Conservation (phyloP, 108 stramenopile genomes). For the Skeletonema potamos region DNA sequence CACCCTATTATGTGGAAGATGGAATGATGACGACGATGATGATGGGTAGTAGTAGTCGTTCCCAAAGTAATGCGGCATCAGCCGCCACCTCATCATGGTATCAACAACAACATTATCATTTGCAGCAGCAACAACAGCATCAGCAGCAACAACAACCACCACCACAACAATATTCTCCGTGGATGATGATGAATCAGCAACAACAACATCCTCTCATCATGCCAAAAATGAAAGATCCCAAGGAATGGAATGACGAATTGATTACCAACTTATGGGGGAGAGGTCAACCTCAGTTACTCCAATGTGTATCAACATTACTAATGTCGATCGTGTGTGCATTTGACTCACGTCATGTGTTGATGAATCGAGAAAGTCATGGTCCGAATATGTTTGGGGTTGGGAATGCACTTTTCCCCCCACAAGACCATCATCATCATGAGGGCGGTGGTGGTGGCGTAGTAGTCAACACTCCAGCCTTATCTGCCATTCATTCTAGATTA, state of each 20-base stretch:
- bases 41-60: not conserved
- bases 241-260: slow-evolving; percentile 69
- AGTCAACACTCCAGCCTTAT: slow-evolving; percentile 19
- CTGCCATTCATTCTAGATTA: slow-evolving; percentile 52
- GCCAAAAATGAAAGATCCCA: slow-evolving; percentile 51
- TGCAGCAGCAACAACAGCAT: not conserved
- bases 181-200: not conserved
- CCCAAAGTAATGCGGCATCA: slow-evolving; percentile 14
- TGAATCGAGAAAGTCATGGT: slow-evolving; percentile 57
- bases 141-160: not conserved
- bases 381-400: slow-evolving; percentile 66
- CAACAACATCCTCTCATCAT: slow-evolving; percentile 6
- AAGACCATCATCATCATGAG: not conserved
- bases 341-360: slow-evolving; percentile 57
- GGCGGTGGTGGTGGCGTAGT: not conserved
- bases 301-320: slow-evolving; percentile 53
- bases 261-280: slow-evolving; percentile 46
- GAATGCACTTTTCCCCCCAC: slow-evolving; percentile 61
- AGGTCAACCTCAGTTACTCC: slow-evolving; percentile 63
- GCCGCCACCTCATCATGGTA: not conserved
- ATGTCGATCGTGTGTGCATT: slow-evolving; percentile 67
- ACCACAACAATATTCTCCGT: too few relatives aligned
- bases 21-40: slow-evolving; percentile 19
- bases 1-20: slow-evolving; percentile 36
- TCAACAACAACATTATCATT: not conserved